phyloP scores from a whole-genome alignment of 768 basidiomycete species.

The Trametes coccinea region DNA sequence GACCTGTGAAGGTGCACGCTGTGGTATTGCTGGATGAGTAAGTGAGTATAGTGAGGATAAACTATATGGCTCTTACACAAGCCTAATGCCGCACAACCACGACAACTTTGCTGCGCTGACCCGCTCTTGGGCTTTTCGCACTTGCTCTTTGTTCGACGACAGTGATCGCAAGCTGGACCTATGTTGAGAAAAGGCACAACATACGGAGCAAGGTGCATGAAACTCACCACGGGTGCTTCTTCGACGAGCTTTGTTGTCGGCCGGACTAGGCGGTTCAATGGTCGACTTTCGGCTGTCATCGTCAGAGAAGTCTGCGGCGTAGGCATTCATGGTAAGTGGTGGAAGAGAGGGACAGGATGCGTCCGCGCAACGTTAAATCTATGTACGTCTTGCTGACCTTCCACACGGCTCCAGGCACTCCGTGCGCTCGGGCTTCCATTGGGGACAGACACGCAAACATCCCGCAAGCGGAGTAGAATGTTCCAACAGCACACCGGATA shows the following conservation, averaged over 20 bases:
- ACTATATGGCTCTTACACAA: slow-evolving; percentile 25
- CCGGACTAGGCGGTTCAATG: slow-evolving; percentile 4
- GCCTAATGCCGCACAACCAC: slow-evolving; percentile 32
- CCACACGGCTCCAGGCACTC: slow-evolving; percentile 18
- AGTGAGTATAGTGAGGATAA: not conserved
- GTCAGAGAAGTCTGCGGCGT: slow-evolving; percentile 28
- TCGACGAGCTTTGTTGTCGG: slow-evolving; percentile 19
- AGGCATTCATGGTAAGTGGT: slow-evolving; percentile 25
- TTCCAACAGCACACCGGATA: slow-evolving; percentile 8
- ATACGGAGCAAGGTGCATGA: not conserved
- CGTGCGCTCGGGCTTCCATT: slow-evolving; percentile 10
- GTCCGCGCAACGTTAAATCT: slow-evolving; percentile 12
- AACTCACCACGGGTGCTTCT: slow-evolving; percentile 31
- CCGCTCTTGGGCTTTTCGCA: slow-evolving; percentile 33
- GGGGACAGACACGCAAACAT: slow-evolving; percentile 5
- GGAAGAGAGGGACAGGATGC: slow-evolving; percentile 5
- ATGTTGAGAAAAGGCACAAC: too few relatives aligned
- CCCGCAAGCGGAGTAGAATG: slow-evolving; percentile 8
- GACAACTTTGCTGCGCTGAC: slow-evolving; percentile 27
- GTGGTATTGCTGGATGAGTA: not conserved
- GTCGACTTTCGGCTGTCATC: slow-evolving; percentile 25
- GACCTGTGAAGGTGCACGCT: slow-evolving; percentile 33
- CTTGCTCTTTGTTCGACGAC: slow-evolving; percentile 40
- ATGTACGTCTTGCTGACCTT: slow-evolving; percentile 6
- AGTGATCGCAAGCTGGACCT: slow-evolving; percentile 38